Evolutionary conservation across 2,329 filamentous ascomycete genomes (phyloP).

Genomic region (Metarhizium humberi): DNA sequence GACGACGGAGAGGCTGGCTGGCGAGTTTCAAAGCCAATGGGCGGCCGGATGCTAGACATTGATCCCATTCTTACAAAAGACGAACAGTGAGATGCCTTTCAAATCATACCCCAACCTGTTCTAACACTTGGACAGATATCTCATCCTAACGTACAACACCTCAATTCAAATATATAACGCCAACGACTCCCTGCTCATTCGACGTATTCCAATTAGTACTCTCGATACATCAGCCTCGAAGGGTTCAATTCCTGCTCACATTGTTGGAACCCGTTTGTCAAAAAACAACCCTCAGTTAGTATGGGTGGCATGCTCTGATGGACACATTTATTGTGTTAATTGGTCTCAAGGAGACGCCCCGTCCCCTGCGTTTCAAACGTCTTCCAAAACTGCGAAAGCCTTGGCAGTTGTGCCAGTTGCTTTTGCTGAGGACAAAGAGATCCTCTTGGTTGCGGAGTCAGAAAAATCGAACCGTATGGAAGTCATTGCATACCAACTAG

Average conservation of each 20-base stretch:
- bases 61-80: constrained; percentile 53
- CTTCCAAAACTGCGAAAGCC: constrained; percentile 34
- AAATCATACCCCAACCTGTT: not conserved
- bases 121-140: constrained; percentile 38
- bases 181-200: constrained; percentile 68
- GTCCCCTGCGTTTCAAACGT: constrained; percentile 30
- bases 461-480: constrained; percentile 24
- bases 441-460: constrained; percentile 38
- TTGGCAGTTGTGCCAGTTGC: constrained; percentile 32
- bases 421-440: constrained; percentile 27
- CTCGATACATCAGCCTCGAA: constrained; percentile 17
- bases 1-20: constrained; percentile 33
- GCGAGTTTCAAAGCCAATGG: constrained; percentile 55
- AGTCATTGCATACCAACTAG: constrained; percentile 37
- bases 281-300: constrained; percentile 33
- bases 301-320: constrained; percentile 53
- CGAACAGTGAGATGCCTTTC: constrained; percentile 42
- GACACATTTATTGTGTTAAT: constrained; percentile 46
- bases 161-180: constrained; percentile 76
- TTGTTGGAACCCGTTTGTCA: constrained; percentile 33
- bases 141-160: constrained; percentile 67
- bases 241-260: constrained; percentile 18
- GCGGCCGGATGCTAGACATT: constrained; percentile 54
- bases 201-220: constrained; percentile 51
- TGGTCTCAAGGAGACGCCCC: constrained; percentile 42